Evolutionary conservation across 169 alveolate genomes (phyloP), one percentile per base, ranked within the genome.

Genomic region (Cryptosporidium viatorum): DNA sequence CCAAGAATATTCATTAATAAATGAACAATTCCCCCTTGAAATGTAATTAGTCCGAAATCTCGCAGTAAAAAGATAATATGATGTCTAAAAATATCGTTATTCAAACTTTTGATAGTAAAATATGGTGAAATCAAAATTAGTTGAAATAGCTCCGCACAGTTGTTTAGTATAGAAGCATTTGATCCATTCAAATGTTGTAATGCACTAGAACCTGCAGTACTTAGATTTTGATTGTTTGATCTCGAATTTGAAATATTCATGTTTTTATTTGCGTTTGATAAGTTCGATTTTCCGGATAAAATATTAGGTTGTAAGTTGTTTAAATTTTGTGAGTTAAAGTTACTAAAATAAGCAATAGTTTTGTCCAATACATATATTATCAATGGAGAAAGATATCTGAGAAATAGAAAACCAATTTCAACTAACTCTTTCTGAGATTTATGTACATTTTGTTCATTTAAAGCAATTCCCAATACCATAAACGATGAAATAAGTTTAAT

Each of bases 21-120:
- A 41, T 80, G 89, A 59, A 80, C 39, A 62, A 80, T 23, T 10
- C 89, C 89, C 3, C 89, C 89, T 18, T 80, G 74, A 39, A 62
- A 23, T 35, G 71, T 26, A 43, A 39, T 59, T 9, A 80, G 51
- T 16, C 89, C 89, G 31, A 62, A 80, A 55, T 80, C 89, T 16
- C 89, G 65, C 14, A 80, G 29, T 21, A 80, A 29, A 23, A 33
- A 14, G 10, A 80, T 80, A 18, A 58, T 26, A 37, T 48, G 29
- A 2, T 23, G 55, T n/a, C 68, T 59, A 62, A 65, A 48, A 10
- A 21, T 3, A 62, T 59, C 26, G 50, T 21, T 62, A 3, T 41
- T 65, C 7, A 80, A 8, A 6, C 14, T 33, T 41, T 62, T 45
- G 18, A 59, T 10, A 21, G 89, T 80, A 7, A 80, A 18, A 43